These are phyloP conservation scores for Tolypocladium sp. DNA, from an alignment of 2,329 filamentous ascomycete species.

Conservation along the genomic window DNA sequence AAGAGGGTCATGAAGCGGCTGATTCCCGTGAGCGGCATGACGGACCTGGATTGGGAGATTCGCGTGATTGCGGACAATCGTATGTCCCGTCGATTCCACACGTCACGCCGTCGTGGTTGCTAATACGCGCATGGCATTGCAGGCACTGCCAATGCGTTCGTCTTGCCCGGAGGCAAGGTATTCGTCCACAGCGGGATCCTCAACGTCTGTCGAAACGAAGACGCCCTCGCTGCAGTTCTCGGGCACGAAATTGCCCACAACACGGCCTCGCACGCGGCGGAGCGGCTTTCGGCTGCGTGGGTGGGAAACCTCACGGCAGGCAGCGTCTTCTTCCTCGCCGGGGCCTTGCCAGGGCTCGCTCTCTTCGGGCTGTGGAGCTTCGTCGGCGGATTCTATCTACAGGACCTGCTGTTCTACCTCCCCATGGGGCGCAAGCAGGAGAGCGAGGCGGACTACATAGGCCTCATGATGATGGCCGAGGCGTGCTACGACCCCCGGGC, in stretches of 20 bases:
- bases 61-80: constrained; percentile 60
- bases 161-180: constrained; percentile 70
- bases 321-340: constrained; percentile 39
- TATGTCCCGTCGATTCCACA: constrained; percentile 16
- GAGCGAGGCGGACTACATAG: constrained; percentile 72
- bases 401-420: constrained; percentile 55
- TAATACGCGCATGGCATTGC: background rate
- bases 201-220: constrained; percentile 55
- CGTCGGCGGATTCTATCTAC: constrained; percentile 33
- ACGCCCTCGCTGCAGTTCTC: constrained; percentile 64
- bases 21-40: constrained; percentile 57
- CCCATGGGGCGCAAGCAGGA: constrained; percentile 66
- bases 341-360: constrained; percentile 28
- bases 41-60: constrained; percentile 57
- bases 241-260: constrained; percentile 77
- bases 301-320: constrained; percentile 43
- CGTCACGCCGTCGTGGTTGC: background rate
- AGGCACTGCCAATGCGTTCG: constrained; percentile 62
- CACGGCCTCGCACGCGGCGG: constrained; percentile 57
- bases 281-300: constrained; percentile 47
- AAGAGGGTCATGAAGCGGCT: constrained; percentile 55
- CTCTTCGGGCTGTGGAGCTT: constrained; percentile 30
- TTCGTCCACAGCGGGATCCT: constrained; percentile 71
- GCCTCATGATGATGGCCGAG: constrained; percentile 74
- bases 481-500: constrained; percentile 65